A percentile compares a stretch with the other conserved stretches of the same genome.
phyloP scores from a whole-genome alignment of 1,284 basidiomycete species.

The Phlebopus sp. region DNA sequence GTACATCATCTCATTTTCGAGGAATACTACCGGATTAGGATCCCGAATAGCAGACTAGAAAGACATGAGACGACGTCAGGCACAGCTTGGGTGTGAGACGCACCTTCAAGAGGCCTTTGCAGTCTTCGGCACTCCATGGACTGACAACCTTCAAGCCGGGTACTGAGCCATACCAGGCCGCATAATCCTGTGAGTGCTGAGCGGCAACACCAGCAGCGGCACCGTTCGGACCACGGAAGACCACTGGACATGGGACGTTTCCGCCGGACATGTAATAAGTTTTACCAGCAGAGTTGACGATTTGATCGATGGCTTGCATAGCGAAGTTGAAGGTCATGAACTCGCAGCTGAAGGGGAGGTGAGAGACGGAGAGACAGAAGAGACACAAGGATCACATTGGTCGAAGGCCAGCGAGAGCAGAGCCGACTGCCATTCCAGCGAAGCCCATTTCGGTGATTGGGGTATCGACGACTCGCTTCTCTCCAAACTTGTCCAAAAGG shows the following conservation, averaged over 20 bases:
- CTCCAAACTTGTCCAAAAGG: slow-evolving; percentile 98
- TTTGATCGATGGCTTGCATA: slow-evolving; percentile 99
- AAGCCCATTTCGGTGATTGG: slow-evolving; percentile 99
- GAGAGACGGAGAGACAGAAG: slow-evolving; percentile 8
- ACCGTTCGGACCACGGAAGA: slow-evolving; percentile 99
- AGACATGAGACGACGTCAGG: slow-evolving; percentile 7
- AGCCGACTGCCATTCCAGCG: slow-evolving; percentile 93
- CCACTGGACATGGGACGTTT: slow-evolving; percentile 95
- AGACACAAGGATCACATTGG: slow-evolving; percentile 63
- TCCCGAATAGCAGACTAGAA: slow-evolving; percentile 91
- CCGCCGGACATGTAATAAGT: slow-evolving; percentile 99
- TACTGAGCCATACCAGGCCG: slow-evolving; percentile 93
- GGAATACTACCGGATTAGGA: slow-evolving; percentile 96
- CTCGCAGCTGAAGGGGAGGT: slow-evolving; percentile 71
- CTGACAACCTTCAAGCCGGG: slow-evolving; percentile 98
- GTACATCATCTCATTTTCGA: slow-evolving; percentile 99
- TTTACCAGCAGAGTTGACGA: slow-evolving; percentile 99
- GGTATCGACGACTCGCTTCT: slow-evolving; percentile 97
- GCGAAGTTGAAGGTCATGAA: slow-evolving; percentile 99
- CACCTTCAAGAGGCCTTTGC: slow-evolving; percentile 96
- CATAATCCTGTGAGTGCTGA: slow-evolving; percentile 90
- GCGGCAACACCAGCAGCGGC: slow-evolving; percentile 96
- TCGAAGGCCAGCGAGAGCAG: slow-evolving; percentile 90
- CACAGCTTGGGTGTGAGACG: slow-evolving; percentile 13
- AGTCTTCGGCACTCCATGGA: slow-evolving; percentile 97